Evolutionary conservation across 2,329 filamentous ascomycete genomes (phyloP).

Genomic region (Sporothrix globosa): DNA sequence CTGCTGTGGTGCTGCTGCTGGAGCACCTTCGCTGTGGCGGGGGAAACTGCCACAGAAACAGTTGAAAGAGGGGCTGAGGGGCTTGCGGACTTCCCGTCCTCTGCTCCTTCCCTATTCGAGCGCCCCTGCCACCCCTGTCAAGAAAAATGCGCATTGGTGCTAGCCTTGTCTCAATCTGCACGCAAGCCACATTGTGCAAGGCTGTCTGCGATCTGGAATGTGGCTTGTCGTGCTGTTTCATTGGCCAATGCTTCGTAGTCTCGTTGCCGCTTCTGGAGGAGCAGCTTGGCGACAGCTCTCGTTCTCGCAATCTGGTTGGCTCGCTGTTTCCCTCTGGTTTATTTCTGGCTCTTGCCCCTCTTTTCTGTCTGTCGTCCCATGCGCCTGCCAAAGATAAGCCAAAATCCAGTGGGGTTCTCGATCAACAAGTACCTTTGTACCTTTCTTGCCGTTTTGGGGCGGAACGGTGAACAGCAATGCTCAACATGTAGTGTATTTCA

Average conservation of each 20-base stretch:
- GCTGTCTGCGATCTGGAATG: slow-evolving; percentile 18
- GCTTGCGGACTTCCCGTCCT: background rate
- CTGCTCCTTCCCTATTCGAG: slow-evolving; percentile 3
- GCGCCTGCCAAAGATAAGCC: too few relatives aligned
- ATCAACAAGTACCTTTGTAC: slow-evolving; percentile 11
- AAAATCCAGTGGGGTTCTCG: slow-evolving; percentile 16
- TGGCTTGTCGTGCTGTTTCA: background rate
- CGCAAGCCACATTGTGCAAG: slow-evolving; percentile 27
- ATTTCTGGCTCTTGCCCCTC: slow-evolving; percentile 20
- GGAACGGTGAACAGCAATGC: background rate
- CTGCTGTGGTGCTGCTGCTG: background rate
- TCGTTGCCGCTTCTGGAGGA: slow-evolving; percentile 9
- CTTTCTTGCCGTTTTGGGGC: slow-evolving; percentile 15
- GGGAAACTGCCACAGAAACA: background rate
- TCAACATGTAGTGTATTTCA: background rate
- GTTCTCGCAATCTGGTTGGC: slow-evolving; percentile 9
- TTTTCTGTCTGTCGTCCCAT: slow-evolving; percentile 5
- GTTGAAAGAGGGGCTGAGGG: background rate
- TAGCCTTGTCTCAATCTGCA: slow-evolving; percentile 18
- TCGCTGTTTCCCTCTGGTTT: slow-evolving; percentile 20
- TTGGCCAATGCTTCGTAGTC: slow-evolving; percentile 17
- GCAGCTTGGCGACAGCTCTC: background rate
- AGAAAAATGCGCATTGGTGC: background rate
- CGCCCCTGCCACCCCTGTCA: slow-evolving; percentile 1
- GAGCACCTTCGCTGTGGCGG: background rate